These are phyloP conservation scores for Dactylellina haptotyla DNA, from an alignment of 2,329 filamentous ascomycete species.

Conservation along the genomic window DNA sequence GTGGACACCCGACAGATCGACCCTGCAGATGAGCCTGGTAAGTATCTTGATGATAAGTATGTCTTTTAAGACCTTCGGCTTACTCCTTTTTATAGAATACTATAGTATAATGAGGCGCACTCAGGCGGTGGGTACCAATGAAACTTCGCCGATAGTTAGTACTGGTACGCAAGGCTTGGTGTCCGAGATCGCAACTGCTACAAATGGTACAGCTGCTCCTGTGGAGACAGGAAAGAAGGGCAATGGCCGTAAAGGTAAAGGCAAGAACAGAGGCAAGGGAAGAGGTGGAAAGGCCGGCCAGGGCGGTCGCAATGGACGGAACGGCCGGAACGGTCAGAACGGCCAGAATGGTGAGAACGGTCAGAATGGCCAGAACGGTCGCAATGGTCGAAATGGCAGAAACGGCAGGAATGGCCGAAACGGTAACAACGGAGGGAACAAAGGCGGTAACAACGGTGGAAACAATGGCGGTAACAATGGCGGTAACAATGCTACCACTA, in stretches of 20 bases:
- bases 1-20: constrained; percentile 35
- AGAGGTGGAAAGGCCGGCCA: not conserved
- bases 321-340: not conserved
- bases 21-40: constrained; percentile 33
- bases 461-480: not conserved
- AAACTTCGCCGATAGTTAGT: constrained; percentile 16
- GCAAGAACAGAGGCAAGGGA: constrained; percentile 8
- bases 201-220: constrained; percentile 7
- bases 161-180: constrained; percentile 7
- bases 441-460: not conserved
- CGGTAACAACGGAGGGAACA: not conserved
- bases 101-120: constrained; percentile 26
- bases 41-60: not conserved
- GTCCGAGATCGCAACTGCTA: not conserved
- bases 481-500: constrained; percentile 26
- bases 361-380: not conserved
- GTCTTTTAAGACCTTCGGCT: not conserved
- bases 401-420: not conserved
- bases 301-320: not conserved
- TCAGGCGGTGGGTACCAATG: constrained; percentile 5
- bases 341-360: not conserved
- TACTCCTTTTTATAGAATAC: not conserved
- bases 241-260: constrained; percentile 18
- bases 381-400: not conserved
- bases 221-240: constrained; percentile 11